phyloP scores from a whole-genome alignment of 1,139 yeast species.

The Lodderomyces orthopsilosis region DNA sequence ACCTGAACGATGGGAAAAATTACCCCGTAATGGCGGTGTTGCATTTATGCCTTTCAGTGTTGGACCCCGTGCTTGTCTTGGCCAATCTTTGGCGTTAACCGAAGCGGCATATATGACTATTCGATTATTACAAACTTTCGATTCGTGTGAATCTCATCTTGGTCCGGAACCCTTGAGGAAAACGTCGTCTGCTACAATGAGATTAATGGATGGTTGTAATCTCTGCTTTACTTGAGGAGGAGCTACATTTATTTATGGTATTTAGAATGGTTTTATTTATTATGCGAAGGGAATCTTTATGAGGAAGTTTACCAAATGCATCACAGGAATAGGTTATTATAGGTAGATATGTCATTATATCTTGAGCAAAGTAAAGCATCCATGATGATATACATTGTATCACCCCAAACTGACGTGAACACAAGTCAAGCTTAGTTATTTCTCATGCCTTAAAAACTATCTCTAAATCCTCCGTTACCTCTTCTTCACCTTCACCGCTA shows the following conservation, averaged over 20 bases:
- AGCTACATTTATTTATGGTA: background rate
- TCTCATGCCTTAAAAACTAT: no score
- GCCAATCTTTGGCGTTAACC: constrained; percentile 38
- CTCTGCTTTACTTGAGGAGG: constrained; percentile 6
- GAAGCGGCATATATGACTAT: constrained; percentile 32
- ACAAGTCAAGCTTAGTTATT: no score
- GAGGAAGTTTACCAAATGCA: no score
- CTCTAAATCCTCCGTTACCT: no score
- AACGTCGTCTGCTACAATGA: constrained; percentile 21
- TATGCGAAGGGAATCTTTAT: no score
- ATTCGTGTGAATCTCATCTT: constrained; percentile 9
- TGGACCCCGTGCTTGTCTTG: constrained; percentile 36
- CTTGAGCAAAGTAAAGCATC: background rate
- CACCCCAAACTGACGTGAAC: no score
- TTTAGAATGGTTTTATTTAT: background rate
- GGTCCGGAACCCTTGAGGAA: constrained; percentile 21
- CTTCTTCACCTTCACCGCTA: background rate
- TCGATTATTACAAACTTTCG: constrained; percentile 29
- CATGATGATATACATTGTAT: no score
- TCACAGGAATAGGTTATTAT: no score
- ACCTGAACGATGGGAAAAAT: constrained; percentile 48
- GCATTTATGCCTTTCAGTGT: constrained; percentile 33
- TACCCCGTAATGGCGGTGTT: constrained; percentile 30
- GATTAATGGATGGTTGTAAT: constrained; percentile 18
- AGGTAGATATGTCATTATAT: background rate